Evolutionary conservation across 2,329 filamentous ascomycete species (phyloP), one percentile per base, ranked within the genome.

Genomic region (Ophiostoma piceae): DNA sequence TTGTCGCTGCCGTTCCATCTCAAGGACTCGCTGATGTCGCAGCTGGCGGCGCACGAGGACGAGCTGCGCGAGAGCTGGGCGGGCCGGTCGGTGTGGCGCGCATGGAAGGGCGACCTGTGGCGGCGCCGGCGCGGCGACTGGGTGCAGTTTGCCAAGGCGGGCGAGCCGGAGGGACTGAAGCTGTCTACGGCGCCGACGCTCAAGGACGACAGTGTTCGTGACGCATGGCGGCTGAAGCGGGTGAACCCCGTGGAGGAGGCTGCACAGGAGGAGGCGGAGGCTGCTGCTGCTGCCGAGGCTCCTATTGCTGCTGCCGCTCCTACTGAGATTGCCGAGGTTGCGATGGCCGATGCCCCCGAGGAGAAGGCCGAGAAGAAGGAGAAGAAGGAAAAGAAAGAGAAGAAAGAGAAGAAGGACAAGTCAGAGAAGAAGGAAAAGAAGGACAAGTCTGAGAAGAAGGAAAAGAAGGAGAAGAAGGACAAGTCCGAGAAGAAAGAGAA

Each of bases 21-120:
- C 72, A 88, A 88, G 76, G 84, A 88, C 74, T 79, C 80, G 60
- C 79, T 87, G 71, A 85, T 87, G 79, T 73, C 78, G 5, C 77
- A 79, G 70, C 79, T 88, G 1, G 82, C 80, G 2, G 76, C 79
- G 47, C 79, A 80, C 68, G 85, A 88, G 76, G 75, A 78, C 26
- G 78, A 81, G 68, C 79, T 88, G 47, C 80, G 85, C 16, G 81
- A 84, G 60, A 82, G 80, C 3, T 87, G 84, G 80, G 80, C 83
- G 73, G 86, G 86, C 0, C 79, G 85, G 9, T 84, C 82, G 69
- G 84, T 85, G 9, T 88, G 85, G 86, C 80, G 84, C 35, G 80
- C 79, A 51, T 88, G 85, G 85, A 84, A 82, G 76, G 85, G 85
- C 14, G 85, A 88, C 71, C 75, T 83, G 76, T 88, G 85, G 84